Percentiles rank a stretch among this genome's conserved stretches.
These are phyloP conservation scores for Fusarium sulawesiense DNA, from an alignment of 2,329 filamentous ascomycete species.

Conservation along the genomic window DNA sequence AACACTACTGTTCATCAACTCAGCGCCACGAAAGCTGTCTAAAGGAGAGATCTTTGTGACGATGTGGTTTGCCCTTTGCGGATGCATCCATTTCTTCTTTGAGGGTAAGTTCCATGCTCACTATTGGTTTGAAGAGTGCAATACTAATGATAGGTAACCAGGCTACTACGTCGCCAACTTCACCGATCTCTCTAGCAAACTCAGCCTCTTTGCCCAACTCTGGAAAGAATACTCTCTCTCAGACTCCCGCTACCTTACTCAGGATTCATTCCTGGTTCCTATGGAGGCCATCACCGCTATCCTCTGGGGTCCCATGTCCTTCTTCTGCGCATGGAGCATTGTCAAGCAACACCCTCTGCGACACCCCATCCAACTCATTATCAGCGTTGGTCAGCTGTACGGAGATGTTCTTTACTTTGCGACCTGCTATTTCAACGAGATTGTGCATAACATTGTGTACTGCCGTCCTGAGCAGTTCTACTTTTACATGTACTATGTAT, in stretches of 20 bases:
- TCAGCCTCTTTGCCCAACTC: conserved; percentile 62
- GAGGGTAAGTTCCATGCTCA: conserved; percentile 49
- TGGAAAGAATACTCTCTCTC: conserved; percentile 70
- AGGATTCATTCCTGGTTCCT: conserved; percentile 64
- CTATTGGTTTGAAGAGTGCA: fast-evolving
- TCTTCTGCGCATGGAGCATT: conserved; percentile 59
- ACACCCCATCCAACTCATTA: conserved; percentile 60
- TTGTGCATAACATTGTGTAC: conserved; percentile 55
- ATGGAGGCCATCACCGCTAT: conserved; percentile 67
- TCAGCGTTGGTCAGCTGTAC: conserved; percentile 63
- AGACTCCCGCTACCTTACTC: conserved; percentile 66
- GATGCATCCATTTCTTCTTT: conserved; percentile 59
- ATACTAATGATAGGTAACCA: conserved; percentile 29
- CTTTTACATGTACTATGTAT: conserved; percentile 65
- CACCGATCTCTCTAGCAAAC: conserved; percentile 53
- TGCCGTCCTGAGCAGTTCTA: conserved; percentile 64
- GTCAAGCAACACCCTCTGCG: conserved; percentile 58
- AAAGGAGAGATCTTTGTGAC: conserved; percentile 67
- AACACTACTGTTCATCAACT: conserved; percentile 66
- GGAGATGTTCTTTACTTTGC: conserved; percentile 65
- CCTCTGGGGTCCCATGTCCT: conserved; percentile 65
- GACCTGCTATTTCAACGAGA: conserved; percentile 58
- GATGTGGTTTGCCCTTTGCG: conserved; percentile 82
- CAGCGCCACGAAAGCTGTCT: conserved; percentile 63
- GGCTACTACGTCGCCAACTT: conserved; percentile 63